Evolutionary conservation across 306 rosid species (phyloP).

Genomic region (Cicer judaicum): DNA sequence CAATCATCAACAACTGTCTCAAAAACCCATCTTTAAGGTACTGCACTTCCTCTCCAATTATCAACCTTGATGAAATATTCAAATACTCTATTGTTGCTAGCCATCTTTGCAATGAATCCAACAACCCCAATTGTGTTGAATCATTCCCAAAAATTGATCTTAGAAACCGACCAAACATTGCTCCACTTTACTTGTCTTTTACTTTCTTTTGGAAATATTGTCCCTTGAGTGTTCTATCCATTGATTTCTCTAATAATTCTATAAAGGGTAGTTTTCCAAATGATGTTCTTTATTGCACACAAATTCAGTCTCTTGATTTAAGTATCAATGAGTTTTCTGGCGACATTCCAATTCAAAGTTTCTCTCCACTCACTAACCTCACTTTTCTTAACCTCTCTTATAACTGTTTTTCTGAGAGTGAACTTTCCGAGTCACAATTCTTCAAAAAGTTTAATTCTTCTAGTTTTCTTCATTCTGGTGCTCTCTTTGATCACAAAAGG

Average conservation of each 20-base stretch:
- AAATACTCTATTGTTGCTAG: slow-evolving; percentile 72
- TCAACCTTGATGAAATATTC: slow-evolving; percentile 64
- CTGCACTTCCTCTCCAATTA: slow-evolving; percentile 60
- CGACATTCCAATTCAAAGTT: slow-evolving; percentile 59
- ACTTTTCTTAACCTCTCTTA: slow-evolving; percentile 64
- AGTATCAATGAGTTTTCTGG: slow-evolving; percentile 64
- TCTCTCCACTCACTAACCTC: slow-evolving; percentile 58
- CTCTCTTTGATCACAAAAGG: slow-evolving; percentile 50
- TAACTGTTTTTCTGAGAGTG: slow-evolving; percentile 63
- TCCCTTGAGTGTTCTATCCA: slow-evolving; percentile 58
- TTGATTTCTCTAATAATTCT: slow-evolving; percentile 69
- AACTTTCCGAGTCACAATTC: slow-evolving; percentile 51
- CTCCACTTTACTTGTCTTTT: slow-evolving; percentile 70
- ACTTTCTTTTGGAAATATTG: slow-evolving; percentile 79
- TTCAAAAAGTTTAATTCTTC: slow-evolving; percentile 60
- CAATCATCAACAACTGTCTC: slow-evolving; percentile 61
- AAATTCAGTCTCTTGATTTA: slow-evolving; percentile 66
- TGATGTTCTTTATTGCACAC: slow-evolving; percentile 65
- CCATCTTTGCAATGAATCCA: slow-evolving; percentile 76
- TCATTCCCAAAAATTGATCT: slow-evolving; percentile 76
- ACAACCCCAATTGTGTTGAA: slow-evolving; percentile 64
- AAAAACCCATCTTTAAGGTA: slow-evolving; percentile 70
- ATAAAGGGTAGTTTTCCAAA: slow-evolving; percentile 62
- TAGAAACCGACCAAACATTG: slow-evolving; percentile 55
- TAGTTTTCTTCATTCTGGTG: slow-evolving; percentile 69